Evolutionary conservation across 1,284 basidiomycete genomes (phyloP).

Genomic region (Ceraceosorus guamensis): DNA sequence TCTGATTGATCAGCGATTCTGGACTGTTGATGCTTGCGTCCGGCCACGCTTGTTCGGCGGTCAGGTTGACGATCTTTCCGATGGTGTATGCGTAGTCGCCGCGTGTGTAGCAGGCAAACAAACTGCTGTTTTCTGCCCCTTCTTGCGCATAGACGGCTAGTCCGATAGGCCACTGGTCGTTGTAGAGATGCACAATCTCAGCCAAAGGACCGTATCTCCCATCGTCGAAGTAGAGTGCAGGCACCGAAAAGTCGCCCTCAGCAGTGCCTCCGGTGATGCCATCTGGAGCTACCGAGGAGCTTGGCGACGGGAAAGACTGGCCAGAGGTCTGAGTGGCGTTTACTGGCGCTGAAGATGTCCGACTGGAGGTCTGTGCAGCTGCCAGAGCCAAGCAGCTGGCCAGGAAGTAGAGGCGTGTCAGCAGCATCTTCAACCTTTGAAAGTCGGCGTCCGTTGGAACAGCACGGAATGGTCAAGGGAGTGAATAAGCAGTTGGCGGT

Average conservation of each 20-base stretch:
- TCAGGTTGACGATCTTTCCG: constrained; percentile 9
- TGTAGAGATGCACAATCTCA: constrained; percentile 6
- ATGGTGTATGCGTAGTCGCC: constrained; percentile 5
- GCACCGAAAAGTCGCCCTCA: constrained; percentile 1
- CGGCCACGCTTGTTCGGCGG: constrained; percentile 9
- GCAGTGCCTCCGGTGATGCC: no score
- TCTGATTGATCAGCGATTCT: neutral
- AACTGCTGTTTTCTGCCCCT: neutral
- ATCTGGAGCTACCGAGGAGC: no score
- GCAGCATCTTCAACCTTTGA: no score
- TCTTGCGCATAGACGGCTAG: neutral
- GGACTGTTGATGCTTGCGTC: constrained; percentile 6
- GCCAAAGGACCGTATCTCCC: constrained; percentile 2
- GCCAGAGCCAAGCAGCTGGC: no score
- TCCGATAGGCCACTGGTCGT: constrained; percentile 7
- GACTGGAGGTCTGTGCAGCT: no score
- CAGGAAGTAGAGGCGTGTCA: no score
- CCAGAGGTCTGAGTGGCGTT: no score
- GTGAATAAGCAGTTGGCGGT: no score
- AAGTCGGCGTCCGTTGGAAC: no score
- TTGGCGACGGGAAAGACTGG: no score
- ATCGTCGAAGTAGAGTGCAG: constrained; percentile 4
- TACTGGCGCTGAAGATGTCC: no score
- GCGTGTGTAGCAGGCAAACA: constrained; percentile 3
- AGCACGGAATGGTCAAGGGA: no score